phyloP scores from a whole-genome alignment of 805 yeast genomes.

The Yarrowia sp. region DNA sequence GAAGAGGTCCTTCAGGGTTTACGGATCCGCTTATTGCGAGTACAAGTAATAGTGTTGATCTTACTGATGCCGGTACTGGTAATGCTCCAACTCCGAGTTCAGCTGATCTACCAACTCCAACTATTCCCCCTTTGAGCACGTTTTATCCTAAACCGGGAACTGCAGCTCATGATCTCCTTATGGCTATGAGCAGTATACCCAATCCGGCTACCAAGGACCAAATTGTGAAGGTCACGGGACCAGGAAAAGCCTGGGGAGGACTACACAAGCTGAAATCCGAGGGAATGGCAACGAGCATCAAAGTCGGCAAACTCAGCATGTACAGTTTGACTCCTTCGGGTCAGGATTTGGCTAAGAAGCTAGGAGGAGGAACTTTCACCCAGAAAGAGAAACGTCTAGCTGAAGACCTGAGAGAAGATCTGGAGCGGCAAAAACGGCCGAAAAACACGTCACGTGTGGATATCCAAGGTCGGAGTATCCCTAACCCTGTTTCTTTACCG shows the following conservation, averaged over 20 bases:
- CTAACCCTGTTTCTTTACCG: not conserved
- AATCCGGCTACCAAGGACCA: slow-evolving; percentile 8
- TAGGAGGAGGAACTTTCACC: not conserved
- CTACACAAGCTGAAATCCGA: not conserved
- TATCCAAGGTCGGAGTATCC: not conserved
- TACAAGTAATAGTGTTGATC: not conserved
- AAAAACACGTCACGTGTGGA: not conserved
- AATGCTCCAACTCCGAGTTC: too few species aligned
- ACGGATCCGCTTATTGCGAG: not conserved
- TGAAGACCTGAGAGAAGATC: not conserved
- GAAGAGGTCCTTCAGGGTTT: not conserved
- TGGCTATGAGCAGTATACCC: not conserved
- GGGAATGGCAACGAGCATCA: not conserved
- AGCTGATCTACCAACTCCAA: too few species aligned
- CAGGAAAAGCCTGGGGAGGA: not conserved
- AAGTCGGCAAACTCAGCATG: not conserved
- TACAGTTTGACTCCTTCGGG: slow-evolving; percentile 1
- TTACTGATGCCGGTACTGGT: not conserved
- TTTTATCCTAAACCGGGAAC: not conserved
- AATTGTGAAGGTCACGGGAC: not conserved
- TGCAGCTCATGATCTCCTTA: not conserved
- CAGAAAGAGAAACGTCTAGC: not conserved
- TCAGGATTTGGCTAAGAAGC: not conserved
- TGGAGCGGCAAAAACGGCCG: not conserved
- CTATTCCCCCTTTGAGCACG: too few species aligned